phyloP scores from a whole-genome alignment of 371 early-diverging fungal species.

The Smittium culicis region DNA sequence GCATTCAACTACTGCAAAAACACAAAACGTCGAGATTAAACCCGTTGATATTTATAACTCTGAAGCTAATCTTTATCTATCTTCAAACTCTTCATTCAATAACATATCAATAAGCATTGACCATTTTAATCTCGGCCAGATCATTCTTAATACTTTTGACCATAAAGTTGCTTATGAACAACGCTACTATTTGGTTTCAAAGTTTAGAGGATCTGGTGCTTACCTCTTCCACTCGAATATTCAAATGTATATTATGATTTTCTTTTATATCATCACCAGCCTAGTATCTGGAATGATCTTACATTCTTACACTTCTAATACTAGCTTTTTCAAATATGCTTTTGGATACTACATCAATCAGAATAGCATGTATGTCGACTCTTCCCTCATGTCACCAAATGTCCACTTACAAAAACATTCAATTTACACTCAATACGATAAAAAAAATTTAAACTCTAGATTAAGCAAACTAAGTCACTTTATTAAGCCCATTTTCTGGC shows the following conservation, averaged over 20 bases:
- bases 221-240: constrained; percentile 29
- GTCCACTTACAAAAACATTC: not conserved
- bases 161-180: constrained; percentile 17
- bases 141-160: constrained; percentile 11
- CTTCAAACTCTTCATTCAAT: not conserved
- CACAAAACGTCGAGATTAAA: not conserved
- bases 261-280: constrained; percentile 17
- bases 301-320: not conserved
- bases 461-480: not conserved
- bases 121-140: not conserved
- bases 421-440: no score
- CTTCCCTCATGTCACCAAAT: not conserved
- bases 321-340: not conserved
- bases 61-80: not conserved
- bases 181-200: constrained; percentile 25
- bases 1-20: not conserved
- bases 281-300: constrained; percentile 14
- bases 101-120: not conserved
- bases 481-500: not conserved
- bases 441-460: not conserved
- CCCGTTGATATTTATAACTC: not conserved
- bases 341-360: not conserved
- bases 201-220: constrained; percentile 27
- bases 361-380: not conserved
- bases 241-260: constrained; percentile 25